These are phyloP conservation scores for Bruguiera parviflora DNA, from an alignment of 345 rosid genomes.

Conservation along the genomic window DNA sequence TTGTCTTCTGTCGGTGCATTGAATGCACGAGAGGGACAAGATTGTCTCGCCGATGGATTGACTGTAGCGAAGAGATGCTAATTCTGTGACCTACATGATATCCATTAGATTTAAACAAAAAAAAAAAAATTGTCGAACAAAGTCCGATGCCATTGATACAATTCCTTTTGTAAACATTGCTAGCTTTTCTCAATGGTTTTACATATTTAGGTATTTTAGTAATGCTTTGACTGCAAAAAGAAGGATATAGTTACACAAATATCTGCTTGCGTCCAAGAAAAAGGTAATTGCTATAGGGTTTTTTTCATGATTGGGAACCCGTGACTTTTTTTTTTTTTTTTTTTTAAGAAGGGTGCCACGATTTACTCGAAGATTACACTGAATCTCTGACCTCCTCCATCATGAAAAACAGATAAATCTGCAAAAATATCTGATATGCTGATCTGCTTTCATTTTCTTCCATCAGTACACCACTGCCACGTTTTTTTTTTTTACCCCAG, in stretches of 20 bases:
- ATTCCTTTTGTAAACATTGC: background rate
- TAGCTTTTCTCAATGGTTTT: slow-evolving; percentile 2
- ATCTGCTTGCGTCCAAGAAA: slow-evolving; percentile 20
- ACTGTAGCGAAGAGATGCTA: background rate
- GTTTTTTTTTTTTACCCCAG: background rate
- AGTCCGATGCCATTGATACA: no score
- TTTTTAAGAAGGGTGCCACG: slow-evolving; percentile 25
- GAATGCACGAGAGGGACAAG: background rate
- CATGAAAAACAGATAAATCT: slow-evolving; percentile 38
- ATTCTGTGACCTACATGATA: no score
- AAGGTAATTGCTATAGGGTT: slow-evolving; percentile 18
- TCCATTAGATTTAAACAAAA: no score
- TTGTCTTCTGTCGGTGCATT: slow-evolving; percentile 1
- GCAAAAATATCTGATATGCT: slow-evolving; percentile 32
- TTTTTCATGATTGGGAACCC: slow-evolving; percentile 18
- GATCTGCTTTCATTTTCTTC: slow-evolving; percentile 18
- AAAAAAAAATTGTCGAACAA: no score
- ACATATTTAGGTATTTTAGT: slow-evolving; percentile 11
- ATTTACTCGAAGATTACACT: slow-evolving; percentile 32
- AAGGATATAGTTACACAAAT: slow-evolving; percentile 21
- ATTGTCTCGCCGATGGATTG: background rate
- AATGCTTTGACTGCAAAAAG: slow-evolving; percentile 24
- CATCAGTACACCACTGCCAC: slow-evolving; percentile 1
- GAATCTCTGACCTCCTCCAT: slow-evolving; percentile 41
- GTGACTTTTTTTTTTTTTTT: slow-evolving; percentile 16